Conservation (phyloP, 2,329 filamentous ascomycete species). For the Rhynchosporium agropyri region DNA sequence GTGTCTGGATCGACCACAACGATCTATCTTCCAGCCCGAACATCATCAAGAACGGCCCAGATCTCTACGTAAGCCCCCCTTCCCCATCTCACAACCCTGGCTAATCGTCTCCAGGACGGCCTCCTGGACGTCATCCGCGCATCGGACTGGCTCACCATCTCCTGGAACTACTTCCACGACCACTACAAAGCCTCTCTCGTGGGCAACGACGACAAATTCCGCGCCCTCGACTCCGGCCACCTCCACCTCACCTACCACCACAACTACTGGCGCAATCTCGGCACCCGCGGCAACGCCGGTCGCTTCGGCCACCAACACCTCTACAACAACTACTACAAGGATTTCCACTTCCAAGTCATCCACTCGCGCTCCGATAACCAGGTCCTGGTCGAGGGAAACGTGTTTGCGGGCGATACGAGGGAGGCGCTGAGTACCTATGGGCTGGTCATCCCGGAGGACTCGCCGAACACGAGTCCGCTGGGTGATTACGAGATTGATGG, state of each 20-base stretch:
- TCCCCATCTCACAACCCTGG: too few relatives aligned
- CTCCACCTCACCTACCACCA: conserved; percentile 18
- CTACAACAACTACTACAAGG: conserved; percentile 20
- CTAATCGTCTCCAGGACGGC: conserved; percentile 9
- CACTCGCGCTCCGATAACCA: conserved; percentile 20
- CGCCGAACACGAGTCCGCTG: conserved; percentile 8
- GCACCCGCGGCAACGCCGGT: conserved; percentile 18
- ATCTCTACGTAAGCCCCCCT: conserved; percentile 11
- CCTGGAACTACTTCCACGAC: conserved; percentile 20
- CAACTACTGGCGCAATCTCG: conserved; percentile 18
- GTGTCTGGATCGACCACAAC: conserved; percentile 21
- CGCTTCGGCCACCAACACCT: conserved; percentile 17
- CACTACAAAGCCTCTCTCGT: conserved; percentile 20
- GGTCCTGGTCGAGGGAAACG: conserved; percentile 16
- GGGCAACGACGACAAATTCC: conserved; percentile 16
- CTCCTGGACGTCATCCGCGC: conserved; percentile 17
- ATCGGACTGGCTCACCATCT: conserved; percentile 19
- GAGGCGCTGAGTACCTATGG: conserved; percentile 19
- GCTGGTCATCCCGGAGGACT: conserved; percentile 17
- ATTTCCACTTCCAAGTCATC: conserved; percentile 19
- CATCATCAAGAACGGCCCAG: conserved; percentile 15
- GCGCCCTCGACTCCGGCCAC: conserved; percentile 14
- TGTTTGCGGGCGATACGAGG: conserved; percentile 15
- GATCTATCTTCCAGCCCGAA: conserved; percentile 15
- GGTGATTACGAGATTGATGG: conserved; percentile 19